Evolutionary conservation across 129 eudicot genomes (phyloP).

Genomic region (Lonicera japonica): DNA sequence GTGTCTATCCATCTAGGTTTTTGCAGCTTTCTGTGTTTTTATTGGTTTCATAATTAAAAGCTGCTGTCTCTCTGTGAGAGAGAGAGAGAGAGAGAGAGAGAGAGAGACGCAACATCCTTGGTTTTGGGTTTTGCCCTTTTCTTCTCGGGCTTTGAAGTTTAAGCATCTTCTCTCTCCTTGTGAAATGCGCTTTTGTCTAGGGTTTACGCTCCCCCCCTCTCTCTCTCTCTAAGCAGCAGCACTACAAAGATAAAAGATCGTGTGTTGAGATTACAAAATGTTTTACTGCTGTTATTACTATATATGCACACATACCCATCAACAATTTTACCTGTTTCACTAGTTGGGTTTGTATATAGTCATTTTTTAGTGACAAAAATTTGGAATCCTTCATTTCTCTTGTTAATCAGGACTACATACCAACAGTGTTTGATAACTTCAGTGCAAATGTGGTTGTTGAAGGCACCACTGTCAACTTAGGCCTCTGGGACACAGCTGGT

Average conservation of each 20-base stretch:
- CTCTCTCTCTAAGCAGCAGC: no score
- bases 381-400: not conserved
- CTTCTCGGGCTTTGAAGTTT: conserved; percentile 38
- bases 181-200: conserved; percentile 18
- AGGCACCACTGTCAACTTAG: conserved; percentile 91
- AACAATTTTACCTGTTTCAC: not conserved
- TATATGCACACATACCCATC: no score
- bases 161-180: conserved; percentile 18
- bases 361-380: not conserved
- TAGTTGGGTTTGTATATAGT: not conserved
- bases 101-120: no score
- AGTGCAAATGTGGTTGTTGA: conserved; percentile 97
- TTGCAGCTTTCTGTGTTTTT: conserved; percentile 17
- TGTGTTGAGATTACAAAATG: no score
- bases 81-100: no score
- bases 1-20: conserved; percentile 31
- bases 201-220: not conserved
- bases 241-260: no score
- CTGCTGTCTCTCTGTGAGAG: conserved; percentile 20
- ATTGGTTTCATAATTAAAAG: not conserved
- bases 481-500: conserved; percentile 99
- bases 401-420: conserved; percentile 70
- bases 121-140: conserved; percentile 18
- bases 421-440: conserved; percentile 96
- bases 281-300: no score